A percentile compares a stretch with the other conserved stretches of the same genome.
Evolutionary conservation across 805 yeast genomes (phyloP).

Genomic region (Barnettozyma pratensis): DNA sequence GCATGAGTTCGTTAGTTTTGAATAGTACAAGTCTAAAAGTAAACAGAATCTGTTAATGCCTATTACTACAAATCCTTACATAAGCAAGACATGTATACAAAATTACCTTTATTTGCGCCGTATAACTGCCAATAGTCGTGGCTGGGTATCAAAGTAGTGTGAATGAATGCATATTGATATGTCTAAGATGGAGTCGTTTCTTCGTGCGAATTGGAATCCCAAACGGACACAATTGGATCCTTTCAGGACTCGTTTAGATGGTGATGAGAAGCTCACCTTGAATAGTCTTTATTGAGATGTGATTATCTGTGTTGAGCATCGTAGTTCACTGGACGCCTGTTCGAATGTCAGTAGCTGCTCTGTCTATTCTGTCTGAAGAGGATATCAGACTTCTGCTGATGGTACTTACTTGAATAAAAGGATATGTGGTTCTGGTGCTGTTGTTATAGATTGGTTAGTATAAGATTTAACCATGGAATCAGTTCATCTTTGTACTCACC

Average conservation of each 20-base stretch:
- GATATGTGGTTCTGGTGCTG: slow-evolving; percentile 96
- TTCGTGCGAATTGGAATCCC: background rate
- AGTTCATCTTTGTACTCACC: slow-evolving; percentile 23
- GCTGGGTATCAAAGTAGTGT: background rate
- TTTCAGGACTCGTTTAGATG: background rate
- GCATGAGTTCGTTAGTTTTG: no score
- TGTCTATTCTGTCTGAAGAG: background rate
- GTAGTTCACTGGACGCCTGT: slow-evolving; percentile 53
- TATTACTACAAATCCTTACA: background rate
- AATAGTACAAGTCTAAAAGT: no score
- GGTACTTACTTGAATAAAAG: slow-evolving; percentile 60
- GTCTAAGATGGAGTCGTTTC: slow-evolving; percentile 2
- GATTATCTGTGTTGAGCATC: slow-evolving; percentile 30
- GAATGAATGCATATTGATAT: background rate
- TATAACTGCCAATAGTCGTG: no score
- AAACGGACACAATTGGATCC: no score
- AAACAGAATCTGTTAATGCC: background rate
- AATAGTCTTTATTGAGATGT: background rate
- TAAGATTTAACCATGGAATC: no score
- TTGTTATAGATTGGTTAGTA: background rate
- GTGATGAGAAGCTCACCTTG: background rate
- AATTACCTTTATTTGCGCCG: background rate
- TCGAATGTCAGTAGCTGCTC: background rate
- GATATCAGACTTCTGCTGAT: no score
- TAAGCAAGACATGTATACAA: slow-evolving; percentile 3